Conservation (phyloP, 2,329 filamentous ascomycete species). For the Ambrosiella cleistominuta region DNA sequence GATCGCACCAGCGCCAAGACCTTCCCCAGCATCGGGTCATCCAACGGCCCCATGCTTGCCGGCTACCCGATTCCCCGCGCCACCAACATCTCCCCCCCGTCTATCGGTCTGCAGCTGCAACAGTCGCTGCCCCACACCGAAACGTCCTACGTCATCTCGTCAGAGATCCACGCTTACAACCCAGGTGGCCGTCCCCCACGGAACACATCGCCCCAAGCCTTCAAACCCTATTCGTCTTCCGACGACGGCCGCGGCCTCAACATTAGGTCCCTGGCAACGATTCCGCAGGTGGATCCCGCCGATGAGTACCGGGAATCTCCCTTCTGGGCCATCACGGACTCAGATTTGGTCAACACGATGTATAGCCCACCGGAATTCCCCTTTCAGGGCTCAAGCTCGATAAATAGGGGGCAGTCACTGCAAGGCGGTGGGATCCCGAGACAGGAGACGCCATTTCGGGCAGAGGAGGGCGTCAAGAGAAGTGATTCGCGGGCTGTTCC, state of each 20-base stretch:
- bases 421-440: background rate
- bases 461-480: conserved; percentile 11
- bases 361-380: conserved; percentile 4
- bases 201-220: background rate
- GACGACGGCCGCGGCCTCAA: background rate
- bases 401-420: background rate
- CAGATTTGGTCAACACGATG: conserved; percentile 2
- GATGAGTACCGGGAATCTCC: background rate
- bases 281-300: background rate
- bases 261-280: background rate
- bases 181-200: background rate
- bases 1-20: conserved; percentile 17
- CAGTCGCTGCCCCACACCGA: conserved; percentile 10
- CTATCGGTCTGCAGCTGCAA: conserved; percentile 8
- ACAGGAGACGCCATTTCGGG: background rate
- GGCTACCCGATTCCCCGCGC: background rate
- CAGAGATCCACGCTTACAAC: conserved; percentile 5
- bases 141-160: background rate
- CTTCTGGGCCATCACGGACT: conserved; percentile 7
- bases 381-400: background rate
- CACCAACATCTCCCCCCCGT: conserved; percentile 6
- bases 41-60: conserved; percentile 13
- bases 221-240: background rate
- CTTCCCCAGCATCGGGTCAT: conserved; percentile 7
- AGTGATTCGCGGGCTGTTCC: conserved; percentile 24